Base-by-base conservation (phyloP, 805 yeast species). In the Yarrowia hollandica region DNA sequence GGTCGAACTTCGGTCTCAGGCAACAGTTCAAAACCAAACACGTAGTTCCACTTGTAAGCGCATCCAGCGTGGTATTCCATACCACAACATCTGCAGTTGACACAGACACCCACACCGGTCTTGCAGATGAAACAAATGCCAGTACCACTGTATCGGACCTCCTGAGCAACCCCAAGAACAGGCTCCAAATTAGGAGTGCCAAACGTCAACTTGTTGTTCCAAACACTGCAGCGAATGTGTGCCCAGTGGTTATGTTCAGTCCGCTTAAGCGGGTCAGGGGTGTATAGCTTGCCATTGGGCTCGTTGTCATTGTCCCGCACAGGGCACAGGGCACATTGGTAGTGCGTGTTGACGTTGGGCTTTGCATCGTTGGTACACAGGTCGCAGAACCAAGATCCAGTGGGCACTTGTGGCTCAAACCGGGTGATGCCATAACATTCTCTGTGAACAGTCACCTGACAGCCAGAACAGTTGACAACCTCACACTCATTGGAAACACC, bases 181-280 rank as follows among this genome's bases (percentile, higher is more conserved):
- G 84, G 85, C 62, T 82, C 84, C 62, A 83, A 50, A 12, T 71
- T 42, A 18, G 67, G 61, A 0, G 75, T 30, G 62, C 77, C 82
- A 66, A 78, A 81, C 25, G 69, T 71, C 5, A 78, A 68, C n/a
- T 74, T 72, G 4, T 79, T 71, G 25, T 74, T 73, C 67, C 84
- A 83, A 0, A 86, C 52, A 0, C 91, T 84, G 71, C 97, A 90
- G 2, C 81, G 62, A 2, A 85, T 72, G 73, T 90, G 97, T 30
- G 84, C 82, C 97, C 97, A 90, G 60, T 77, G 75, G 1, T 88
- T 88, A 59, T 77, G 80, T 4, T 67, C 64, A 0, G 94, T 82
- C n/a, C 89, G 77, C 66, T 87, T 86, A 64, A 89, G 69, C 26
- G 83, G 88, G 64, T 86, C 91, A 0, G 88, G 84, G 26, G 71